Base-by-base conservation (phyloP, 345 rosid species). In the Crucihimalaya himalaica region DNA sequence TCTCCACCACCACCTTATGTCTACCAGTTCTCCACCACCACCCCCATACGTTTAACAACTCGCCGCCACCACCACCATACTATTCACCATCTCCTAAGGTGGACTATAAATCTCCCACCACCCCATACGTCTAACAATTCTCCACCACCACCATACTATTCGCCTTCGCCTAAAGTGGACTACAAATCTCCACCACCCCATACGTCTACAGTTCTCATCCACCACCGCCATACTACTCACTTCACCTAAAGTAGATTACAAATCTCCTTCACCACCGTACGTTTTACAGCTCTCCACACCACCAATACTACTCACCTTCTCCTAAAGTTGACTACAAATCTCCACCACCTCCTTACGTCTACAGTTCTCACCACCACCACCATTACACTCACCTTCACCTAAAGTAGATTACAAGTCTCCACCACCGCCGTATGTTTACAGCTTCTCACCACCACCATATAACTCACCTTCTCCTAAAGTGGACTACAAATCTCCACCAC, bases 1-100 rank as follows among this genome's bases (percentile, higher is more conserved):
- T 47, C 55, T 64, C 55, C 55, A 28, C 68, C 68, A n/a, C 68
- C 68, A 1, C 52, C 35, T 3, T 59, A 59, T 1, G 21, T n/a
- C 0, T 28, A 63, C 53, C 53, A 63, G 3, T 0, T 63, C 53
- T 5, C 47, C 64, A 28, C 63, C 62, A 10, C 54, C 47, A 15
- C 54, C 54, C 1, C 54, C 54, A 3, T 50, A 50, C 28, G n/a
- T n/a, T n/a, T n/a, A n/a, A n/a, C n/a, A n/a, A n/a, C n/a, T n/a
- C n/a, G n/a, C 47, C 64, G n/a, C 63, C 62, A 10, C 54, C 47
- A 15, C 54, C 54, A 4, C 54, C 54, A 3, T 50, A 50, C 28
- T 50, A 50, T 0, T 50, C 54, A 20, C 54, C 54, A 4, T 19
- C 54, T 2, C 54, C 54, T 8, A 50, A 19, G 1, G 54, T 10